phyloP scores from a whole-genome alignment of 257 asterid genomes.

The Solanum rostratum region DNA sequence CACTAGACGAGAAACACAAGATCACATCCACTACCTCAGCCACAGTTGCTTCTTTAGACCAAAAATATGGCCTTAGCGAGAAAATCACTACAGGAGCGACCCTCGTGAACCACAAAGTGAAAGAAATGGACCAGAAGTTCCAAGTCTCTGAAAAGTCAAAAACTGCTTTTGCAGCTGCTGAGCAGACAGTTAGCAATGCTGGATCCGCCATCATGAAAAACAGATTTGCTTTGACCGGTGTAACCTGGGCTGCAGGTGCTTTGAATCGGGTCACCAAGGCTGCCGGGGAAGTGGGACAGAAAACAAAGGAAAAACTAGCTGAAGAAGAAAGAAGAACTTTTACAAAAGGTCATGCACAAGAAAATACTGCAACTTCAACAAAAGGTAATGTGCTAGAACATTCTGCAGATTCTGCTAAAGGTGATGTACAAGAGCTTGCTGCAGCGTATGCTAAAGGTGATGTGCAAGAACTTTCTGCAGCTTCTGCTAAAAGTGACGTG shows the following conservation, averaged over 20 bases:
- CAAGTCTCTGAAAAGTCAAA: constrained; percentile 60
- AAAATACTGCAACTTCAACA: neutral
- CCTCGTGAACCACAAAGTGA: constrained; percentile 44
- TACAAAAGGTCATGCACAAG: constrained; percentile 21
- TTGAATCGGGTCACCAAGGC: constrained; percentile 39
- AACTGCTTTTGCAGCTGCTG: constrained; percentile 47
- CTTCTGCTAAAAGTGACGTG: neutral
- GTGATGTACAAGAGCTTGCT: neutral
- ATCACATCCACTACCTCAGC: constrained; percentile 50
- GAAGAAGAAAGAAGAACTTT: constrained; percentile 39
- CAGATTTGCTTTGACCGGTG: constrained; percentile 42
- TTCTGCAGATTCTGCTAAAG: neutral
- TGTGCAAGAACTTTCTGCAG: neutral
- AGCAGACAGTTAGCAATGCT: constrained; percentile 47
- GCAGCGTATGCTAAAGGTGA: neutral
- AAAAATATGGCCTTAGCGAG: constrained; percentile 52
- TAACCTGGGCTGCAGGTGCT: constrained; percentile 60
- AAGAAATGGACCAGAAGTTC: constrained; percentile 54
- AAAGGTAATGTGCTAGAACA: neutral
- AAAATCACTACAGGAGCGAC: constrained; percentile 42
- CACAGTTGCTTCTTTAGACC: constrained; percentile 49
- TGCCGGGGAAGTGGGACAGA: constrained; percentile 58
- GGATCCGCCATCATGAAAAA: constrained; percentile 56
- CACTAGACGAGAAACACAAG: constrained; percentile 51
- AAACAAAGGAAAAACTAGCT: constrained; percentile 41